Conservation (phyloP, 345 rosid genomes). For the Cardamine resedifolia region DNA sequence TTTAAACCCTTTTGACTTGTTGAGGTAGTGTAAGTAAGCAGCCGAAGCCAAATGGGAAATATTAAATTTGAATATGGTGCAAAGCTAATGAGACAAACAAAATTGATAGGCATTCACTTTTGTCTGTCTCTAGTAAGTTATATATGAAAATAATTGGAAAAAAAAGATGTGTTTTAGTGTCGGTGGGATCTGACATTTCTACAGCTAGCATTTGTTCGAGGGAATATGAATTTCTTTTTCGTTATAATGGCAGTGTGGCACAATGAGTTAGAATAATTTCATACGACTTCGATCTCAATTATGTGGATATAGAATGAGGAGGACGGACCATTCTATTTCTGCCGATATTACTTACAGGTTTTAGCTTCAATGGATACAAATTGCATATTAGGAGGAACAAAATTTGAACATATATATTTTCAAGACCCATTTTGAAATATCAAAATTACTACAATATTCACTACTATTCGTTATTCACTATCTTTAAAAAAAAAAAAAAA, state of each 20-base stretch:
- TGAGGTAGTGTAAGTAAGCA: not conserved
- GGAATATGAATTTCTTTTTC: not conserved
- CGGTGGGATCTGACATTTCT: slow-evolving; percentile 25
- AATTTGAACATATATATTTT: not conserved
- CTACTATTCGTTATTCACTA: too few species aligned
- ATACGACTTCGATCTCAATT: not conserved
- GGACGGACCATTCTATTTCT: not conserved
- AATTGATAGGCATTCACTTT: slow-evolving; percentile 18
- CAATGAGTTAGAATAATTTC: not conserved
- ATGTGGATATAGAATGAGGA: not conserved
- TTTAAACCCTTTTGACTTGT: not conserved
- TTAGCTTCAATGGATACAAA: not conserved
- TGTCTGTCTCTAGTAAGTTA: slow-evolving; percentile 7
- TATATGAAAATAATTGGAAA: slow-evolving; percentile 3
- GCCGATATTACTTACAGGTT: not conserved
- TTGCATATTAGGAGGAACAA: not conserved
- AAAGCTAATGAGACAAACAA: slow-evolving; percentile 20
- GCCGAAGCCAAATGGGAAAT: not conserved
- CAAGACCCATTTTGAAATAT: not conserved
- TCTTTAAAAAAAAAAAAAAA: too few species aligned
- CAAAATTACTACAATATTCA: not conserved
- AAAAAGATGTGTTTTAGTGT: slow-evolving; percentile 12
- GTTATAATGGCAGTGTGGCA: not conserved
- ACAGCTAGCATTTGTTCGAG: not conserved
- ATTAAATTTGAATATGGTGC: not conserved